Base-by-base conservation (phyloP, 352 stramenopile species). In the Plasmopara muralis region DNA sequence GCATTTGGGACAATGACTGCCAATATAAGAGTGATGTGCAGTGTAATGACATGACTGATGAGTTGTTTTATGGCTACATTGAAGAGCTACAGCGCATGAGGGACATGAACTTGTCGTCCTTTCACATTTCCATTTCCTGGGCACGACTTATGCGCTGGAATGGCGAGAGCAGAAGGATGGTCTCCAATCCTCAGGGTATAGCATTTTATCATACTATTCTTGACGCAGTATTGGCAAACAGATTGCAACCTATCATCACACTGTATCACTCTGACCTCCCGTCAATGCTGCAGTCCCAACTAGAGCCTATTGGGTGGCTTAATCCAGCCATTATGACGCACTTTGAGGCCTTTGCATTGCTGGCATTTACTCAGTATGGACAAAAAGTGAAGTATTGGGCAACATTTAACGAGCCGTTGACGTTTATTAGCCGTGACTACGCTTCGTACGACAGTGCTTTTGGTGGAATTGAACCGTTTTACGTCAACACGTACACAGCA, bases 191-290 rank as follows among this genome's bases (percentile, higher is more conserved):
- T 6, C 35, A 47, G 28, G 67, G 67, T 5, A 9, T 73, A n/a
- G 55, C 53, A 10, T 66, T 64, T 54, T 76, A 90, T 14, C 90
- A 87, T 70, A 79, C 96, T 61, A 76, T 96, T 50, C 94, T 96
- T 50, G 73, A 97, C 65, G 62, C 71, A 16, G 64, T 98, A 3
- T 37, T 85, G 9, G 55, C 43, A 15, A 54, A 70, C 7, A 64
- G 69, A 48, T 90, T 98, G 47, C 69, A 83, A 45, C 85, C 93
- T 20, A 82, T 95, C 41, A 70, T 96, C 13, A 98, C 93, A 16
- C 71, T 99, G 6, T 98, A 97, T 67, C 90, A 98, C 60, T 98
- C 90, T 89, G 93, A 98, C 67, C 62, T 98, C 25, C 95, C 95
- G 8, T 71, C 89, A 43, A 59, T 66, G 35, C 63, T 98, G 9